Conservation (phyloP, 768 basidiomycete species). For the Rhizopogon vesiculosus region DNA sequence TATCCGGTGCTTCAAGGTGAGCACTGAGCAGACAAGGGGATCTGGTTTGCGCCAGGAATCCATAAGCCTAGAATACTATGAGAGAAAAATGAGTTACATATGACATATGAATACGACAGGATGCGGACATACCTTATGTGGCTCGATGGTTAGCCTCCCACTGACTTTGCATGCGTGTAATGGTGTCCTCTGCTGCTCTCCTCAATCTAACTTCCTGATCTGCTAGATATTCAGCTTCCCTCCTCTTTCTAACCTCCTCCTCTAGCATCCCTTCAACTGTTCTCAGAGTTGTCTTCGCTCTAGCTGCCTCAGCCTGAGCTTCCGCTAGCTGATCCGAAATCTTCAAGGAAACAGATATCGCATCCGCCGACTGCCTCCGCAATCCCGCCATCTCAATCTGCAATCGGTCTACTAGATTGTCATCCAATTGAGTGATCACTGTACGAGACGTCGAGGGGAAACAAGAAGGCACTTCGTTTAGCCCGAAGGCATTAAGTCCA, state of each 20-base stretch:
- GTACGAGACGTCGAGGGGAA: slow-evolving; percentile 32
- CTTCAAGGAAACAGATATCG: slow-evolving; percentile 56
- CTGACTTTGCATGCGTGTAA: slow-evolving; percentile 30
- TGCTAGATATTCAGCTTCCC: slow-evolving; percentile 51
- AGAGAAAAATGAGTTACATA: too few relatives aligned
- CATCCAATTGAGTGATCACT: slow-evolving; percentile 28
- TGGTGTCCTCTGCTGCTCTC: slow-evolving; percentile 46
- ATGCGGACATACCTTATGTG: slow-evolving; percentile 1
- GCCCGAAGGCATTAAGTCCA: slow-evolving; percentile 33
- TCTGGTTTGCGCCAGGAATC: background rate
- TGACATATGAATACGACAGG: background rate
- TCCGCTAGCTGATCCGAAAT: slow-evolving; percentile 69
- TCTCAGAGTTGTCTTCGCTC: slow-evolving; percentile 50
- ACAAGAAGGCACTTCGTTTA: slow-evolving; percentile 32
- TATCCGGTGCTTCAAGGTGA: background rate
- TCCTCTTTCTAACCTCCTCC: slow-evolving; percentile 52
- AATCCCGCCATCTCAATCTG: slow-evolving; percentile 61
- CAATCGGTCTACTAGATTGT: slow-evolving; percentile 53
- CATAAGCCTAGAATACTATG: background rate
- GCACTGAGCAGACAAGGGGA: background rate
- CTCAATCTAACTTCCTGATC: slow-evolving; percentile 46
- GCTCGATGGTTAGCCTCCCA: slow-evolving; percentile 2
- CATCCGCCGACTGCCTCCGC: slow-evolving; percentile 64
- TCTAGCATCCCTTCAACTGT: slow-evolving; percentile 55
- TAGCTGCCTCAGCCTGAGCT: slow-evolving; percentile 55